Conservation (phyloP, 805 yeast species). For the Kazachstania martiniae region DNA sequence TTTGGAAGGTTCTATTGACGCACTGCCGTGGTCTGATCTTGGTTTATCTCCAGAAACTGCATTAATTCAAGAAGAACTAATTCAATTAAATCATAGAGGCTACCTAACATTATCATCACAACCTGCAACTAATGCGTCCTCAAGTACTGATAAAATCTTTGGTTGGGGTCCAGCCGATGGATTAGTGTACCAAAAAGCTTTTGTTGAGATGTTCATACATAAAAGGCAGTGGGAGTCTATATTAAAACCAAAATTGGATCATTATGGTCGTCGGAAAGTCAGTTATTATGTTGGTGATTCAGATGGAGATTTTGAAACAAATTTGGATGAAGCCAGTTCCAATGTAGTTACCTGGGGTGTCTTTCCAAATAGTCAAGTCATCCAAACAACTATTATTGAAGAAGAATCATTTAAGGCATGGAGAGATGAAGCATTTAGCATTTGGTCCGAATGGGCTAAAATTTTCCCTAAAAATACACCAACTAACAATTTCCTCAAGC, state of each 20-base stretch:
- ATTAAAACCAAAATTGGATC: slow-evolving; percentile 42
- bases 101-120: slow-evolving; percentile 89
- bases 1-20: slow-evolving; percentile 61
- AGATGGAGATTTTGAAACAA: slow-evolving; percentile 47
- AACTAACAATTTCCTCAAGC: slow-evolving; percentile 51
- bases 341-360: slow-evolving; percentile 98
- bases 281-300: slow-evolving; percentile 71
- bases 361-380: slow-evolving; percentile 79
- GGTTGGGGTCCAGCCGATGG: slow-evolving; percentile 98
- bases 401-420: slow-evolving; percentile 90
- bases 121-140: slow-evolving; percentile 79
- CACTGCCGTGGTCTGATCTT: slow-evolving; percentile 86
- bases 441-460: slow-evolving; percentile 88
- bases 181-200: slow-evolving; percentile 81
- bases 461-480: slow-evolving; percentile 47
- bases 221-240: slow-evolving; percentile 53
- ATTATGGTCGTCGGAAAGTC: slow-evolving; percentile 33
- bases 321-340: slow-evolving; percentile 42
- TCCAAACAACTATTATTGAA: slow-evolving; percentile 88
- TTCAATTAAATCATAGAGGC: slow-evolving; percentile 62
- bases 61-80: slow-evolving; percentile 81
- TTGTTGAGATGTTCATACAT: slow-evolving; percentile 81
- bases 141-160: slow-evolving; percentile 72
- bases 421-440: slow-evolving; percentile 89
- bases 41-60: slow-evolving; percentile 85